These are phyloP conservation scores for Rhizoctonia solani DNA, from an alignment of 1,284 basidiomycete species.

Conservation along the genomic window DNA sequence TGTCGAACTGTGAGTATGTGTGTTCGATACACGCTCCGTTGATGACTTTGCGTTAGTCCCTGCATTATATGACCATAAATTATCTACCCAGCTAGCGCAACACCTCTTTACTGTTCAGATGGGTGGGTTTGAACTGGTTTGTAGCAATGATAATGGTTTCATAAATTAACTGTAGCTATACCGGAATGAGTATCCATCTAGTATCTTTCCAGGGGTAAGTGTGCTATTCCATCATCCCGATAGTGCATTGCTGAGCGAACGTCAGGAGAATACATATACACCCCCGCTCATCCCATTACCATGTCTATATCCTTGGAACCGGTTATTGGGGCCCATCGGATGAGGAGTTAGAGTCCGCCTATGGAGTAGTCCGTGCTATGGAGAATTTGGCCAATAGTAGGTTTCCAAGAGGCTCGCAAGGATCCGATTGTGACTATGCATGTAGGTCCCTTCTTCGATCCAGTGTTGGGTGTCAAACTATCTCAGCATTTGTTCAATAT, in stretches of 20 bases:
- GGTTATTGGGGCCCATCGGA: neutral
- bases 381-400: neutral
- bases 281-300: neutral
- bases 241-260: too few species aligned
- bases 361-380: neutral
- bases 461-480: neutral
- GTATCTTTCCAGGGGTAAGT: too few species aligned
- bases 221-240: too few species aligned
- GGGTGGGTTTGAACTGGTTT: neutral
- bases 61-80: neutral
- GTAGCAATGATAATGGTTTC: too few species aligned
- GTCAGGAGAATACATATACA: neutral
- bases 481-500: slow-evolving; percentile 4
- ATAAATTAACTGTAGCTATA: too few species aligned
- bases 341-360: neutral
- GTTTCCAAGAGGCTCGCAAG: neutral
- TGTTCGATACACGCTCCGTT: too few species aligned
- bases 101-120: slow-evolving; percentile 7
- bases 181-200: too few species aligned
- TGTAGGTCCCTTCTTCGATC: neutral
- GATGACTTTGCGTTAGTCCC: neutral
- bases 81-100: neutral
- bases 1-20: neutral
- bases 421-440: neutral
- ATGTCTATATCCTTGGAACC: neutral